phyloP scores from a whole-genome alignment of 352 stramenopile species.

The Phytophthora podocarpi region DNA sequence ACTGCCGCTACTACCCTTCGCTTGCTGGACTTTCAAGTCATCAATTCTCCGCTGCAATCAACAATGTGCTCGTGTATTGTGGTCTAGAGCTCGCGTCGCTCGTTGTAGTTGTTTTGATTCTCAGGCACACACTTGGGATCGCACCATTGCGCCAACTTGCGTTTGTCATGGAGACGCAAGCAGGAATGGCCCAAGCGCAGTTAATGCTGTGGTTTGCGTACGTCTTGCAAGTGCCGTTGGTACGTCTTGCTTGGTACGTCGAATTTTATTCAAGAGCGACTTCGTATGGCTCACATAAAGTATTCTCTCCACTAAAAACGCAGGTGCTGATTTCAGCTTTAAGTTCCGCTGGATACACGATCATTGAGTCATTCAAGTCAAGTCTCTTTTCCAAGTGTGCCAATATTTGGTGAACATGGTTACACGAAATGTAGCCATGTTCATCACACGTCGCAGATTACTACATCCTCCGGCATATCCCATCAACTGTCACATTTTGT shows the following conservation, averaged over 20 bases:
- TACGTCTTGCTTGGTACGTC: constrained; percentile 1
- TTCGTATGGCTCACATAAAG: too few relatives aligned
- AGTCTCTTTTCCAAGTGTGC: too few relatives aligned
- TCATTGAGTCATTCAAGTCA: too few relatives aligned
- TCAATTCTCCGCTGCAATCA: not conserved
- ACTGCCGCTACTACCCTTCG: not conserved
- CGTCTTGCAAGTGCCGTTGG: not conserved
- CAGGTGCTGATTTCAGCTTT: constrained; percentile 7
- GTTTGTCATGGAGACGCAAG: not conserved
- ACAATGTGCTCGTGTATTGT: not conserved
- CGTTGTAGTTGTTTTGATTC: not conserved
- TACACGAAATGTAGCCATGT: constrained; percentile 8
- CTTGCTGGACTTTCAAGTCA: not conserved
- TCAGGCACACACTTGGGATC: not conserved
- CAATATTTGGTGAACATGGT: too few relatives aligned
- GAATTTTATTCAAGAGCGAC: too few relatives aligned
- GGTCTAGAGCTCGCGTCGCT: not conserved
- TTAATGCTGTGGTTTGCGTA: not conserved
- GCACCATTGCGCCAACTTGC: not conserved
- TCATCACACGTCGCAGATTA: constrained; percentile 13
- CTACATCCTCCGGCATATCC: constrained; percentile 4
- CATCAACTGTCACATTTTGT: constrained; percentile 8
- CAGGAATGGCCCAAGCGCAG: not conserved
- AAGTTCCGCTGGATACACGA: too few relatives aligned
- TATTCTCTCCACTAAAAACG: too few relatives aligned